Evolutionary conservation across 129 eudicot species (phyloP), one percentile per base, ranked within the genome.

Genomic region (Chrysanthemum makinoi): DNA sequence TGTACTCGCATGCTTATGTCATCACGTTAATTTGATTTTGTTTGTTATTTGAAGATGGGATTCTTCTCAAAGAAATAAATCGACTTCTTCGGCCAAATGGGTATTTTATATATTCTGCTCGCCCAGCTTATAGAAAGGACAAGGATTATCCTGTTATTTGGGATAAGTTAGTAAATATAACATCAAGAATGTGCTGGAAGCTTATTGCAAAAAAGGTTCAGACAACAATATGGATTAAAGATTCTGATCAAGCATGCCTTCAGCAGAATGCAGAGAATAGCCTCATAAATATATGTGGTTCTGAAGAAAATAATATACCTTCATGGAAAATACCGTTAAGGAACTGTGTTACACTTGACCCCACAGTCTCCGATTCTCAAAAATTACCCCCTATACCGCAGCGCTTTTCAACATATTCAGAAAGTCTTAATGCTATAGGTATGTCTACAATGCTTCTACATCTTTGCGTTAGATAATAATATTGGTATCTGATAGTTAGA

Each of bases 51-150:
- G 74, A 84, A 93, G 98, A 89, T 79, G 98, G 98, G 35, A 86
- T 94, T 75, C 78, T 94, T 48, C 81, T 94, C 54, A 94, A 83
- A 77, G 98, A 94, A 77, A 81, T 87, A 51, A 80, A 94, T 63
- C 95, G 96, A 24, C 84, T 94, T 52, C 78, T 94, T 66, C 85
- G 96, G 50, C 73, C 95, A 33, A 89, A 94, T 68, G 98, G 98
- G 55, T 94, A 87, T 68, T 89, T 94, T 77, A 84, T 94, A 16
- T 94, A 94, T 84, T 94, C 98, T 46, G 96, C 98, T 61, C 98
- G 96, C 53, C 98, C 98, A 39, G 96, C 95, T 56, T 94, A 94
- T 62, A 94, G 87, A 78, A 89, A 94, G 74, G 98, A 94, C 80
- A 94, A 93, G 56, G 98, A 87, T 82, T 94, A 72, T 73, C 95